These are phyloP conservation scores for Apophysomyces trapeziformis DNA, from an alignment of 371 early-diverging fungal species.

Conservation along the genomic window DNA sequence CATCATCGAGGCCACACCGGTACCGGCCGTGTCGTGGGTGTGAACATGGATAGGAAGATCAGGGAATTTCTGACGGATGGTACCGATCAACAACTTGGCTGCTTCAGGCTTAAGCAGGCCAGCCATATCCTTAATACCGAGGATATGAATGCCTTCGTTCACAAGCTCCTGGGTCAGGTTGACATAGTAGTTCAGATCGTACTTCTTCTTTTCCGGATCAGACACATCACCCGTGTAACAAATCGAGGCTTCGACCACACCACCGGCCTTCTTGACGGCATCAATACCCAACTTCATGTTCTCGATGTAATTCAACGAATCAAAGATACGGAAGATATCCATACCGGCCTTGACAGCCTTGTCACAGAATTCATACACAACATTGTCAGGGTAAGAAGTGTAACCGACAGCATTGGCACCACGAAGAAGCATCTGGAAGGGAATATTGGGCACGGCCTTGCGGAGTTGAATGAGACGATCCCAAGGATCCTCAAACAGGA, in stretches of 20 bases:
- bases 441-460: slow-evolving; percentile 91
- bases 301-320: slow-evolving; percentile 93
- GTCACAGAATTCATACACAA: slow-evolving; percentile 93
- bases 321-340: slow-evolving; percentile 97
- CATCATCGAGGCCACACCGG: slow-evolving; percentile 94
- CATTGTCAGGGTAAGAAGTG: slow-evolving; percentile 96
- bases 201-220: slow-evolving; percentile 78
- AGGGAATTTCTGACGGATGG: slow-evolving; percentile 88
- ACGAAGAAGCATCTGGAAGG: slow-evolving; percentile 97
- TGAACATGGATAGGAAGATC: slow-evolving; percentile 94
- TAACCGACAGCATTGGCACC: slow-evolving; percentile 98
- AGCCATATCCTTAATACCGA: slow-evolving; percentile 98
- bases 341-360: slow-evolving; percentile 89
- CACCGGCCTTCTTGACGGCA: slow-evolving; percentile 93
- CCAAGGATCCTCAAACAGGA: slow-evolving; percentile 95
- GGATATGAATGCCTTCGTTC: slow-evolving; percentile 89
- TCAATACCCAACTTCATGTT: slow-evolving; percentile 94
- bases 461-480: slow-evolving; percentile 84
- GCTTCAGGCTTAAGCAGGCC: slow-evolving; percentile 93
- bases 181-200: slow-evolving; percentile 90
- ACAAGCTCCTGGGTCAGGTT: slow-evolving; percentile 89
- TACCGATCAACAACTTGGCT: slow-evolving; percentile 78
- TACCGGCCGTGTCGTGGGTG: slow-evolving; percentile 97
- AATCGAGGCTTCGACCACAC: slow-evolving; percentile 92
- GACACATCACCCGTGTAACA: slow-evolving; percentile 95